Percentiles rank a stretch among this genome's conserved stretches.
phyloP scores from a whole-genome alignment of 2,329 filamentous ascomycete genomes.

The Zymoseptoria crescenta region DNA sequence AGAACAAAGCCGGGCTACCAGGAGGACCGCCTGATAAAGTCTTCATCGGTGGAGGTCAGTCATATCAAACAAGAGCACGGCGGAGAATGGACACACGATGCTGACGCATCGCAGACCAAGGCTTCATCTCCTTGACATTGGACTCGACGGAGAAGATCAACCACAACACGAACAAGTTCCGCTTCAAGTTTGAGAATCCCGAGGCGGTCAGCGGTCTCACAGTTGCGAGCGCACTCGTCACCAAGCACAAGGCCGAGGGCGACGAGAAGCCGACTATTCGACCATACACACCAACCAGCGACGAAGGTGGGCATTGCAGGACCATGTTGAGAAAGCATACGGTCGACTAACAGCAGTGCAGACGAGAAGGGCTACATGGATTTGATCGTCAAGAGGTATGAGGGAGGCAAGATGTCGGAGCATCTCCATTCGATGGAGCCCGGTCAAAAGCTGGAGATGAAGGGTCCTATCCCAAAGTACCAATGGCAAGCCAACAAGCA shows the following conservation, averaged over 20 bases:
- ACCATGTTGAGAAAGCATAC: neutral
- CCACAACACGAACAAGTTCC: constrained; percentile 90
- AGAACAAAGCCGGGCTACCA: constrained; percentile 31
- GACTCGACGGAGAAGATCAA: constrained; percentile 72
- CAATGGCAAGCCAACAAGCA: constrained; percentile 87
- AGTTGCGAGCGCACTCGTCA: constrained; percentile 77
- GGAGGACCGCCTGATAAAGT: constrained; percentile 40
- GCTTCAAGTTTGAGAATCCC: constrained; percentile 76
- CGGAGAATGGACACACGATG: neutral
- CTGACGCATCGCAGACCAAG: constrained; percentile 54
- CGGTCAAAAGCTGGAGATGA: constrained; percentile 79
- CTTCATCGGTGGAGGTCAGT: constrained; percentile 60
- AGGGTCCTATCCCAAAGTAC: constrained; percentile 94
- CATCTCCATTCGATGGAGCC: constrained; percentile 78
- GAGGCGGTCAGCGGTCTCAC: constrained; percentile 77
- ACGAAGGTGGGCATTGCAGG: constrained; percentile 55
- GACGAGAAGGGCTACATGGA: constrained; percentile 74
- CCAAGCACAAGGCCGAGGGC: constrained; percentile 80
- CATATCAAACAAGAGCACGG: neutral
- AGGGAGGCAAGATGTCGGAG: constrained; percentile 80
- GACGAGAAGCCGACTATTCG: constrained; percentile 79
- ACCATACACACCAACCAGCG: constrained; percentile 86
- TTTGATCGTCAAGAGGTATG: constrained; percentile 86
- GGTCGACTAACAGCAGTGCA: constrained; percentile 28
- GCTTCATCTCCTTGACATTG: constrained; percentile 75